phyloP scores from a whole-genome alignment of 106 monocot species.

The Cymbidium sinense region DNA sequence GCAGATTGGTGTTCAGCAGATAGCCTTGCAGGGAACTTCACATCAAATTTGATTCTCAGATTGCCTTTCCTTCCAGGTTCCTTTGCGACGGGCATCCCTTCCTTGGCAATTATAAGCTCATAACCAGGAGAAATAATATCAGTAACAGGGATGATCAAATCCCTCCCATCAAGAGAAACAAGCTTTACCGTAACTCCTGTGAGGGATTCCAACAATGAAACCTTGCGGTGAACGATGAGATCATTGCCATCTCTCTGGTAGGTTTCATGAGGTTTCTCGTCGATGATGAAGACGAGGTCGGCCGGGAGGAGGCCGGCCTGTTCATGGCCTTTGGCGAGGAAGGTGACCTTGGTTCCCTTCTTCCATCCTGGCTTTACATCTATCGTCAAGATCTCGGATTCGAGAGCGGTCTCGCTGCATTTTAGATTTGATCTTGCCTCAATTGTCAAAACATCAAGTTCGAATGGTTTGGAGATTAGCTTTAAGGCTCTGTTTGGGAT shows the following conservation, averaged over 20 bases:
- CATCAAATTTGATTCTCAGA: conserved; percentile 55
- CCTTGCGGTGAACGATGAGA: conserved; percentile 39
- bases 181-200: conserved; percentile 40
- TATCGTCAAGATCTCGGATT: conserved; percentile 64
- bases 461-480: too few relatives aligned
- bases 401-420: conserved; percentile 37
- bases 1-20: conserved; percentile 33
- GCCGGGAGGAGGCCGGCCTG: conserved; percentile 41
- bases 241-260: conserved; percentile 84
- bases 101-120: conserved; percentile 47
- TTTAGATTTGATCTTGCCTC: not conserved
- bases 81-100: conserved; percentile 64
- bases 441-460: too few relatives aligned
- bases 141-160: conserved; percentile 34
- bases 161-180: conserved; percentile 53
- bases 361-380: conserved; percentile 91
- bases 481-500: too few relatives aligned
- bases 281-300: conserved; percentile 72
- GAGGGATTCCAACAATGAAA: conserved; percentile 66
- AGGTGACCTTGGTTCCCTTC: conserved; percentile 85
- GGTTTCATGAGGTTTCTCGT: conserved; percentile 76
- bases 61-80: conserved; percentile 48
- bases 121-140: conserved; percentile 54
- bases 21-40: conserved; percentile 51
- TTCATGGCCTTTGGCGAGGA: conserved; percentile 72